phyloP scores from a whole-genome alignment of 208 protist species.

The Crithidia sp. region DNA sequence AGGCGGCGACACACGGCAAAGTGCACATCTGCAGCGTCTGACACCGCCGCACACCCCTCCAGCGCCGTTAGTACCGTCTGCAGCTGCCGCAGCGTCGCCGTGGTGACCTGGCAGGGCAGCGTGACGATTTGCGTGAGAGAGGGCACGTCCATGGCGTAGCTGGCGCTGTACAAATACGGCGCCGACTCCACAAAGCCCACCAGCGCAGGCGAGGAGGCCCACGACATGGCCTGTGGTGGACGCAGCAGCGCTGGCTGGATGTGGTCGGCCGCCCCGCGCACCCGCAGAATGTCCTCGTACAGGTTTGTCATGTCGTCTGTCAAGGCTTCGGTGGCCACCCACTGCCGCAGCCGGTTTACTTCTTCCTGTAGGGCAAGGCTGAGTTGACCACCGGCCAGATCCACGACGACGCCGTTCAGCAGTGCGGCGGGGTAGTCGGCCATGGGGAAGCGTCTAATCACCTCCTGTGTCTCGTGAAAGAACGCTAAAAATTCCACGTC shows the following conservation, averaged over 20 bases:
- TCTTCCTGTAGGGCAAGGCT: conserved; percentile 30
- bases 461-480: conserved; percentile 49
- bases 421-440: conserved; percentile 30
- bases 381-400: not conserved
- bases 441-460: conserved; percentile 29
- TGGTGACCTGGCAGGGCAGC: conserved; percentile 25
- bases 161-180: conserved; percentile 30
- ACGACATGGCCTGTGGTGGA: conserved; percentile 18
- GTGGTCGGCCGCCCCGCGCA: conserved; percentile 32
- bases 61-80: conserved; percentile 24
- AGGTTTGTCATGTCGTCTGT: conserved; percentile 43
- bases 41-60: conserved; percentile 11
- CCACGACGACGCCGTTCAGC: conserved; percentile 56
- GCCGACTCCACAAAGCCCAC: conserved; percentile 31
- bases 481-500: conserved; percentile 27
- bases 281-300: conserved; percentile 54
- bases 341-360: conserved; percentile 26
- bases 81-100: conserved; percentile 22
- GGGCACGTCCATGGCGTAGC: conserved; percentile 31
- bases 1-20: conserved; percentile 22
- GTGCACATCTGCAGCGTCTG: not conserved
- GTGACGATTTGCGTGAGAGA: conserved; percentile 32
- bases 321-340: conserved; percentile 38
- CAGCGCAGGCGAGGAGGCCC: not conserved
- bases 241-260: conserved; percentile 21